Evolutionary conservation across 768 basidiomycete species (phyloP).

Genomic region (Psilocybe cyanescens): DNA sequence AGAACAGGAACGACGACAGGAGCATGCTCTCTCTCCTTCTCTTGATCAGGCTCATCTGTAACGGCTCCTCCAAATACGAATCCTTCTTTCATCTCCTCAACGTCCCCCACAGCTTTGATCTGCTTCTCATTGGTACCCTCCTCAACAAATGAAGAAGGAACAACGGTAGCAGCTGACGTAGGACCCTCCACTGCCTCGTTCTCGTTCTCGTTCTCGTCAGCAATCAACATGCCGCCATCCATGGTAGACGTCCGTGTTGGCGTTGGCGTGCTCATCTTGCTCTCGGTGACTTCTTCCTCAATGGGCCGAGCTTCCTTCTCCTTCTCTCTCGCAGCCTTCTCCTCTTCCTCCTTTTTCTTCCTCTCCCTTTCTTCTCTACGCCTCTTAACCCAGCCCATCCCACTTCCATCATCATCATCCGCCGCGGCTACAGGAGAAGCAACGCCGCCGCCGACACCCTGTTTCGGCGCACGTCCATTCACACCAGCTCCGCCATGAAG

Average conservation of each 20-base stretch:
- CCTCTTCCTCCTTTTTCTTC: constrained; percentile 31
- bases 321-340: constrained; percentile 7
- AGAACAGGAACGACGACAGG: constrained; percentile 22
- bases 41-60: neutral
- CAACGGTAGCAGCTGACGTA: constrained; percentile 12
- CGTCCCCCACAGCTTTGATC: neutral
- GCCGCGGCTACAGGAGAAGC: constrained; percentile 28
- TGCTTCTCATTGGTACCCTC: neutral
- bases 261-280: constrained; percentile 23
- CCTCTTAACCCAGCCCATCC: constrained; percentile 81
- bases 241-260: constrained; percentile 20
- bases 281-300: constrained; percentile 10
- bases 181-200: neutral
- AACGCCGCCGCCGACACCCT: neutral
- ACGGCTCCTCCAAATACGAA: constrained; percentile 5
- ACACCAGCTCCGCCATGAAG: constrained; percentile 20
- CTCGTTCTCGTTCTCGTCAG: neutral
- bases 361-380: constrained; percentile 44
- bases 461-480: constrained; percentile 3
- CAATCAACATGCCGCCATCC: neutral
- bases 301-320: constrained; percentile 1
- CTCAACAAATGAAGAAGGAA: neutral
- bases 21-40: constrained; percentile 16
- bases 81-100: constrained; percentile 3
- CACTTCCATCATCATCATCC: constrained; percentile 83